Evolutionary conservation across 73 alveolate species (phyloP), one percentile per base, ranked within the genome.

Genomic region (Durusdinium trenchii): DNA sequence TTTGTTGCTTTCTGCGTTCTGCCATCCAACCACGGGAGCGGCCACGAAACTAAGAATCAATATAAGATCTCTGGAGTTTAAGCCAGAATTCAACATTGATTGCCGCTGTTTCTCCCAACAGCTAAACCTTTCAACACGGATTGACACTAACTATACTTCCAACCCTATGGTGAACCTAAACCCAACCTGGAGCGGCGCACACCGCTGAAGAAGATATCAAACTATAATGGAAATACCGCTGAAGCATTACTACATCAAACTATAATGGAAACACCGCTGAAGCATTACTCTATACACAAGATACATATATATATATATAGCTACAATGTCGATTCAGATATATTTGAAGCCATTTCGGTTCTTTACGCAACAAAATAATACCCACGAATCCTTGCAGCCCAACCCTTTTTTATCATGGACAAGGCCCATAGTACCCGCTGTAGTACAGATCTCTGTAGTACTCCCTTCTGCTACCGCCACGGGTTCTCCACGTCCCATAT

Each of bases 181-280:
- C n/a, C n/a, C n/a, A n/a, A n/a, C n/a, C n/a, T n/a, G n/a, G n/a
- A n/a, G n/a, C n/a, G n/a, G n/a, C n/a, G n/a, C n/a, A n/a, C n/a
- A n/a, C n/a, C n/a, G n/a, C n/a, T n/a, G n/a, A n/a, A n/a, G n/a
- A n/a, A n/a, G n/a, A n/a, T n/a, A n/a, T n/a, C n/a, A n/a, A n/a
- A n/a, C n/a, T n/a, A n/a, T n/a, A n/a, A n/a, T n/a, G 76, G 76
- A 40, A 35, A n/a, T n/a, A n/a, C n/a, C n/a, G n/a, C n/a, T n/a
- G n/a, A n/a, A n/a, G n/a, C n/a, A n/a, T n/a, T 54, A 54, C n/a
- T n/a, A n/a, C n/a, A n/a, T n/a, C n/a, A n/a, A n/a, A n/a, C n/a
- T n/a, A n/a, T n/a, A n/a, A n/a, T n/a, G 76, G 76, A 40, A 35
- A 62, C 76, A 62, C 76, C 76, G 76, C 76, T 62, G 69, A 54